Base-by-base conservation (phyloP, 23 red algal species). In the Gracilaria vermiculophylla region DNA sequence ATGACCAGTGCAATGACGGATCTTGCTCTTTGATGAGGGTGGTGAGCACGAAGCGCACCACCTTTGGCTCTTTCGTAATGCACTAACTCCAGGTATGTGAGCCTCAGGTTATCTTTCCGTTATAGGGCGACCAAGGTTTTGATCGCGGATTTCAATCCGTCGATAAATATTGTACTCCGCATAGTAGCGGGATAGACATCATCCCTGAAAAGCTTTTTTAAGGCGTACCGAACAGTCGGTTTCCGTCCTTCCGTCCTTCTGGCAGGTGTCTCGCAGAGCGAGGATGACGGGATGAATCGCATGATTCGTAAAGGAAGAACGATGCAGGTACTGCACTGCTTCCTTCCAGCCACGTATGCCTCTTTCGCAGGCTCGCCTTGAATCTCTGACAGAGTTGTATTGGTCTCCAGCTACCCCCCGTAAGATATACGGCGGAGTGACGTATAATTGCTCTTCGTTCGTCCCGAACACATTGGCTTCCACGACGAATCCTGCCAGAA, bases 281-380 rank as follows among this genome's bases (percentile, higher is more conserved):
- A 48, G 48, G 24, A 67, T 84, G 11, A 50, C 2, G 13, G 55
- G 14, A n/a, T 60, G 56, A 36, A 84, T 84, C 16, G 29, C 41
- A 14, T 48, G 29, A 24, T 43, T 43, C 13, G 56, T 66, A 11
- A 23, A 56, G 1, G 67, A 84, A 24, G 56, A 64, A 13, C 56
- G 15, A 49, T 69, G 57, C 0, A 84, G 16, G 57, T 84, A 84
- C 12, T 84, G 53, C 20, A 84, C 0, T 5, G 80, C 55, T 33
- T 84, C 80, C 17, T 56, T 56, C 80, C 58, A 84, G 51, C 32
- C n/a, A 53, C 0, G 36, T 20, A 82, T 35, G 14, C 78, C 51
- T 60, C 48, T 5, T 32, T 14, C 27, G 10, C 6, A 29, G 25
- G 58, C 27, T 29, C 27, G 15, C 7, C 6, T 7, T 7, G 15